A percentile compares a stretch with the other conserved stretches of the same genome.
Conservation (phyloP, 495 filamentous ascomycete genomes). For the Penicillium alfredii region DNA sequence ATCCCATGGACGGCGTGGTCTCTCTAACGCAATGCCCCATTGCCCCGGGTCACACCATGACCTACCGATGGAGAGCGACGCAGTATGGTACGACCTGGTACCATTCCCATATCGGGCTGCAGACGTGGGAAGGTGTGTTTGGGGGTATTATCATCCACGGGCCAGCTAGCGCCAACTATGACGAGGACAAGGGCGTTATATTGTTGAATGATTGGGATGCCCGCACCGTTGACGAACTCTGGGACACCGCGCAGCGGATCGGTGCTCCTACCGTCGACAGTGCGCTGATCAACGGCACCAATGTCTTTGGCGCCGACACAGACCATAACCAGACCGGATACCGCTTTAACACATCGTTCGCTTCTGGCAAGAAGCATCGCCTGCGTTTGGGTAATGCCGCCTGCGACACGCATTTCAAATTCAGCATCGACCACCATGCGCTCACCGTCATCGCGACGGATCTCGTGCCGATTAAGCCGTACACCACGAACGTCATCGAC, state of each 20-base stretch:
- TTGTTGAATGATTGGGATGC: slow-evolving; percentile 59
- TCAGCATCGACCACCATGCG: slow-evolving; percentile 44
- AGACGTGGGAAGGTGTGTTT: slow-evolving; percentile 42
- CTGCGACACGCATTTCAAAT: slow-evolving; percentile 42
- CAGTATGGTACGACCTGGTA: slow-evolving; percentile 78
- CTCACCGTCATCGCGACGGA: slow-evolving; percentile 44
- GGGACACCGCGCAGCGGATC: slow-evolving; percentile 48
- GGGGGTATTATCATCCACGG: slow-evolving; percentile 34
- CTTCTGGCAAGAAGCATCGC: slow-evolving; percentile 39
- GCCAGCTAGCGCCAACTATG: slow-evolving; percentile 56
- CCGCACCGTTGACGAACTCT: slow-evolving; percentile 34
- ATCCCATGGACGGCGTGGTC: slow-evolving; percentile 56
- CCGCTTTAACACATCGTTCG: slow-evolving; percentile 35
- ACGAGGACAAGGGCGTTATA: slow-evolving; percentile 54
- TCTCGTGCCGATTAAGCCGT: slow-evolving; percentile 45
- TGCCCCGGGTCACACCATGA: slow-evolving; percentile 54
- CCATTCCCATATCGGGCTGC: slow-evolving; percentile 65
- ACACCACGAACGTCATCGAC: slow-evolving; percentile 35
- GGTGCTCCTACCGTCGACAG: slow-evolving; percentile 31
- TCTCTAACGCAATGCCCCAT: slow-evolving; percentile 64
- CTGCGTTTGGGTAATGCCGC: slow-evolving; percentile 44
- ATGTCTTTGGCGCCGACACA: slow-evolving; percentile 31
- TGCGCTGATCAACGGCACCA: slow-evolving; percentile 49
- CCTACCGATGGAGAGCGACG: slow-evolving; percentile 67
- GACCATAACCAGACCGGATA: slow-evolving; percentile 28